Evolutionary conservation across 169 alveolate species (phyloP).

Genomic region (Plasmodium vinckei): DNA sequence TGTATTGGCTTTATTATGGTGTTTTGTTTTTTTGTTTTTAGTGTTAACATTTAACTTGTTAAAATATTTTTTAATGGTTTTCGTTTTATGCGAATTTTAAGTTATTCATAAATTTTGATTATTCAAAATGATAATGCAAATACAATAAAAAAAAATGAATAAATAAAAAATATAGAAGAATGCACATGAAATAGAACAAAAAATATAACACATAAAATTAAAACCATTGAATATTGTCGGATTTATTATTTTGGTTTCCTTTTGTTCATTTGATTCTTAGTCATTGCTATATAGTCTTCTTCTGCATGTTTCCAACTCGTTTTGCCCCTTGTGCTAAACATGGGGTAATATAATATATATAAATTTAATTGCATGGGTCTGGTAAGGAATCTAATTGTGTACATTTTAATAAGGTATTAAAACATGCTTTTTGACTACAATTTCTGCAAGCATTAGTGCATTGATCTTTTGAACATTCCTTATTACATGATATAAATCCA

Average conservation of each 20-base stretch:
- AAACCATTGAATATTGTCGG: too few species aligned
- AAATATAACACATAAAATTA: too few species aligned
- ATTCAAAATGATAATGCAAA: too few species aligned
- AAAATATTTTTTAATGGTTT: too few species aligned
- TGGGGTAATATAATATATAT: background rate
- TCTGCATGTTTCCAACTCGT: too few species aligned
- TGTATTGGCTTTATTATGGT: background rate
- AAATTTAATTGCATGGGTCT: conserved; percentile 33
- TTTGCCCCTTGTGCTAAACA: background rate
- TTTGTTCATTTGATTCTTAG: background rate
- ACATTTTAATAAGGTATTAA: conserved; percentile 45
- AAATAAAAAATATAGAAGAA: too few species aligned
- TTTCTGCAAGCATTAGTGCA: conserved; percentile 38
- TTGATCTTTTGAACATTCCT: conserved; percentile 56
- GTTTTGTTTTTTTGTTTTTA: background rate
- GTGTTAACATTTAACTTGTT: too few species aligned
- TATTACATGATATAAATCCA: conserved; percentile 47
- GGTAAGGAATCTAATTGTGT: conserved; percentile 64
- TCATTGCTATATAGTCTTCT: background rate
- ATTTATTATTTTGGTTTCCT: background rate
- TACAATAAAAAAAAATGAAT: too few species aligned
- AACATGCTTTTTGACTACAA: conserved; percentile 59
- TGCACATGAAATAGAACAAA: too few species aligned
- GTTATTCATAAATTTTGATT: too few species aligned
- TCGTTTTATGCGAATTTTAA: too few species aligned